Percentiles rank a stretch among this genome's conserved stretches.
Evolutionary conservation across 495 filamentous ascomycete genomes (phyloP).

Genomic region (Aspergillus bertholletiae): DNA sequence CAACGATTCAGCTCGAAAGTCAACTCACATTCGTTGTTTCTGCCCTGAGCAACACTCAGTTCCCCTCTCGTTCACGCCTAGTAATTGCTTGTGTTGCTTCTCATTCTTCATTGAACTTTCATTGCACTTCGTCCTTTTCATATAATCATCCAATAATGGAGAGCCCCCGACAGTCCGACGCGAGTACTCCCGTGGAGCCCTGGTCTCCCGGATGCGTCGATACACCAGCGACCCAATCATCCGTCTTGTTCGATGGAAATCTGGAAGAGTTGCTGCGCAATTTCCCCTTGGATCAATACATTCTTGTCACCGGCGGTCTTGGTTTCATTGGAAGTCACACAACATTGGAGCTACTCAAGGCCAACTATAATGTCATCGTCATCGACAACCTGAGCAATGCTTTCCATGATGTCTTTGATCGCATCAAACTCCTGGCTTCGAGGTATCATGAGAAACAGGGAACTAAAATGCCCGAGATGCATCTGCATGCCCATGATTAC

Average conservation of each 20-base stretch:
- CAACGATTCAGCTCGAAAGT: slow-evolving; percentile 6
- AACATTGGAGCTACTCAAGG: slow-evolving; percentile 57
- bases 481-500: slow-evolving; percentile 57
- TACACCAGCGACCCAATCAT: slow-evolving; percentile 40
- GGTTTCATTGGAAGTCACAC: slow-evolving; percentile 68
- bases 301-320: slow-evolving; percentile 62
- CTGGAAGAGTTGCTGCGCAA: slow-evolving; percentile 34
- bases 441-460: slow-evolving; percentile 45
- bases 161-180: slow-evolving; percentile 30
- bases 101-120: slow-evolving; percentile 6
- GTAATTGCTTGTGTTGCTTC: background rate
- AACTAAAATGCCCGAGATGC: slow-evolving; percentile 45
- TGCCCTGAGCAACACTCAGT: slow-evolving; percentile 3
- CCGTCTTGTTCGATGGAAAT: slow-evolving; percentile 38
- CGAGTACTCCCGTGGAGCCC: slow-evolving; percentile 32
- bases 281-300: slow-evolving; percentile 36
- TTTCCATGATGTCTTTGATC: slow-evolving; percentile 50
- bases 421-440: slow-evolving; percentile 46
- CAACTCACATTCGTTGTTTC: slow-evolving; percentile 9
- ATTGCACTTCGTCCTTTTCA: slow-evolving; percentile 1
- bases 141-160: slow-evolving; percentile 25
- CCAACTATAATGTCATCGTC: slow-evolving; percentile 59
- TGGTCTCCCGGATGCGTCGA: slow-evolving; percentile 31
- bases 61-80: slow-evolving; percentile 2
- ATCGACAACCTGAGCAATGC: slow-evolving; percentile 63